Evolutionary conservation across 192 early-diverging fungal species (phyloP), one percentile per base, ranked within the genome.

Genomic region (Coemansia brasiliensis): DNA sequence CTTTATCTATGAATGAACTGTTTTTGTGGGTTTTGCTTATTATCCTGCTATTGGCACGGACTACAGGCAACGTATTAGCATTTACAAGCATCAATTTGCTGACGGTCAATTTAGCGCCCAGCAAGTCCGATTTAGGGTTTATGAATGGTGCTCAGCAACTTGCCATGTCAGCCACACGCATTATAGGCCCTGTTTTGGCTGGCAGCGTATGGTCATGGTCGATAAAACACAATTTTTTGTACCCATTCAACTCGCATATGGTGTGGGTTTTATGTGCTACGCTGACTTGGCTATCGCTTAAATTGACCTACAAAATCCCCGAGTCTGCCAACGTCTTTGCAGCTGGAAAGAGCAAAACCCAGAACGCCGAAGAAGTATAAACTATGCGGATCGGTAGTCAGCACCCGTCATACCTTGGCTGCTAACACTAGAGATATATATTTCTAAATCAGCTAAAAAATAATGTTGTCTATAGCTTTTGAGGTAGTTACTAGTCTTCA

Each of bases 131-230:
- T 17, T 62, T 75, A 2, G 73, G 73, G 0, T 55, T 65, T 16
- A 69, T 76, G 67, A 76, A 66, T 38, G 63, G 73, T 24, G 16
- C 39, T 0, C 73, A 76, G 62, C 73, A 76, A 37, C 25, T 78
- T 17, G 61, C 61, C 1, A 49, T 68, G 49, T 61, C 61, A 0
- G 1, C 13, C 2, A 72, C 62, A 0, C 32, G 69, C 0, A 52
- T 78, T 6, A 12, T 61, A 18, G 69, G 65, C 1, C 75, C 75
- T 8, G 29, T 72, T 13, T 12, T 64, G 2, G 65, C 69, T 0
- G 75, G 69, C 1, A 6, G 20, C 5, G 35, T 60, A 7, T 78
- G 69, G 65, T 35, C 52, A 6, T 72, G 69, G 68, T 72, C 69
- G 0, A 60, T 67, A 21, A 78, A 72, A 35, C 69, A 72, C 26